These are phyloP conservation scores for Orbilia blumenaviensis DNA, from an alignment of 2,329 filamentous ascomycete genomes.

Conservation along the genomic window DNA sequence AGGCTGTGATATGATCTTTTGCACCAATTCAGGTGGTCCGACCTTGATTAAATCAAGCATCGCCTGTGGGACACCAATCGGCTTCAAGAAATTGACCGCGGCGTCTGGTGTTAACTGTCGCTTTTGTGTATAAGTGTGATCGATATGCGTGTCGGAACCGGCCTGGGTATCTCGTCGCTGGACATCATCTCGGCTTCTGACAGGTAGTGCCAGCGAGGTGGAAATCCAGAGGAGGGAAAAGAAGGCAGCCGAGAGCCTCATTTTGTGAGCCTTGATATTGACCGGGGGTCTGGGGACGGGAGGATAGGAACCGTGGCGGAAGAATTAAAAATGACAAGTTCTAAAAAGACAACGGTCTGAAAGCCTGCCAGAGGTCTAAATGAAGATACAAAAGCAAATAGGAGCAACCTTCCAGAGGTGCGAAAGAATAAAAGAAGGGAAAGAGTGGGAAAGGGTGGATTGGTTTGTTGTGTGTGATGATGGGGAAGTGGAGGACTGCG, in stretches of 20 bases:
- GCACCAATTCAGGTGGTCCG: background rate
- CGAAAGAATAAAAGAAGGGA: background rate
- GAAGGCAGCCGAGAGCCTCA: background rate
- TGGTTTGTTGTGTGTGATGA: background rate
- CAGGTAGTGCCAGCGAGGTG: background rate
- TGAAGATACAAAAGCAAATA: background rate
- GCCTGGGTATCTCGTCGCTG: background rate
- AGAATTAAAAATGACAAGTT: background rate
- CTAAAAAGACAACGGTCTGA: background rate
- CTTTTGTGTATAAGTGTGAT: background rate
- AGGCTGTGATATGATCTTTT: conserved; percentile 17
- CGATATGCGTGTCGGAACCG: background rate
- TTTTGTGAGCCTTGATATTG: background rate
- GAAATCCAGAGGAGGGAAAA: background rate
- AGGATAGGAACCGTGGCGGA: too few species aligned
- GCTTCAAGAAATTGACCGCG: background rate
- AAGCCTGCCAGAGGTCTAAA: background rate
- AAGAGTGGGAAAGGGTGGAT: background rate
- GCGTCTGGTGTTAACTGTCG: background rate
- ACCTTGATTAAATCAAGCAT: conserved; percentile 16
- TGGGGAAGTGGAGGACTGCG: background rate
- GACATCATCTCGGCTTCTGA: background rate
- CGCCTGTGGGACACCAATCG: conserved; percentile 2
- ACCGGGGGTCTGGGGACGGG: too few species aligned
- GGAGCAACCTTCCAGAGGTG: background rate